phyloP scores from a whole-genome alignment of 2,329 filamentous ascomycete genomes.

The Clonostachys solani region DNA sequence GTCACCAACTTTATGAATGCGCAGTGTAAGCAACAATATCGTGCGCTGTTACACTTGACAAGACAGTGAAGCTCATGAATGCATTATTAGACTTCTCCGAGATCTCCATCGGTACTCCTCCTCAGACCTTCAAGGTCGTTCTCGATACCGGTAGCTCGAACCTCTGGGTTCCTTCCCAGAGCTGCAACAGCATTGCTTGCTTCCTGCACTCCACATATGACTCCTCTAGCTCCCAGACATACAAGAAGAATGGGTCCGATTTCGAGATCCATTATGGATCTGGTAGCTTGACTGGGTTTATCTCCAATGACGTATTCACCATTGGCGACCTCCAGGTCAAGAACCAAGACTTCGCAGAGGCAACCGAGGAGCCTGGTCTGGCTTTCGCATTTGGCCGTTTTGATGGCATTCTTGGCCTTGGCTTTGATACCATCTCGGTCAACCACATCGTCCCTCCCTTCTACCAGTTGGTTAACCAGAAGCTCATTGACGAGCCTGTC shows the following conservation, averaged over 20 bases:
- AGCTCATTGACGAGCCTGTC: slow-evolving; percentile 82
- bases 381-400: slow-evolving; percentile 98
- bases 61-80: slow-evolving; percentile 7
- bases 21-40: slow-evolving; percentile 68
- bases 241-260: slow-evolving; percentile 87
- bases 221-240: slow-evolving; percentile 80
- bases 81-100: slow-evolving; percentile 82
- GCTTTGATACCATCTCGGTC: slow-evolving; percentile 94
- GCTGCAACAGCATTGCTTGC: slow-evolving; percentile 95
- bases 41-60: not conserved
- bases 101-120: slow-evolving; percentile 86
- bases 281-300: slow-evolving; percentile 86
- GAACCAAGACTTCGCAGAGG: slow-evolving; percentile 92
- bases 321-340: slow-evolving; percentile 90
- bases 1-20: slow-evolving; percentile 98
- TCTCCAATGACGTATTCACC: slow-evolving; percentile 80
- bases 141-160: slow-evolving; percentile 99
- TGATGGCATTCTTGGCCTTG: slow-evolving; percentile 92
- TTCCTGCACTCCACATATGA: slow-evolving; percentile 98
- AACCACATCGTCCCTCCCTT: slow-evolving; percentile 93
- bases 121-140: slow-evolving; percentile 96
- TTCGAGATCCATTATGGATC: slow-evolving; percentile 97
- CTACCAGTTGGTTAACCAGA: slow-evolving; percentile 92
- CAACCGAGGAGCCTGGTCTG: slow-evolving; percentile 89
- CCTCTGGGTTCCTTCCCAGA: slow-evolving; percentile 90